These are phyloP conservation scores for Carex cristatella DNA, from an alignment of 176 grass and related monocot genomes.

Conservation along the genomic window DNA sequence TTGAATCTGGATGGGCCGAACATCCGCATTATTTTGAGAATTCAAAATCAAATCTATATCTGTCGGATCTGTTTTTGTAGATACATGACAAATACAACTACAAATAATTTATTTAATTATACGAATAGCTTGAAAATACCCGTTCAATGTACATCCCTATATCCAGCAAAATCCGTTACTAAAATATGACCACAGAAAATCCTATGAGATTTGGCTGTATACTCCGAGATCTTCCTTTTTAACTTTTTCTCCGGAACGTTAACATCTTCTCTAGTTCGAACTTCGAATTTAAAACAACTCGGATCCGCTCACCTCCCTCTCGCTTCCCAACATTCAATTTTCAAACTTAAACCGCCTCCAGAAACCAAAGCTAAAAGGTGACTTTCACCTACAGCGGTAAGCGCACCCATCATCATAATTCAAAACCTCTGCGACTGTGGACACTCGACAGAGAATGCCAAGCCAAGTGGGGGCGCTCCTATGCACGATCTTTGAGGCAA, in stretches of 20 bases:
- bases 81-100: too few relatives aligned
- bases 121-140: too few relatives aligned
- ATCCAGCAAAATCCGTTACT: neutral
- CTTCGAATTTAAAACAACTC: slow-evolving; percentile 27
- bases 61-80: too few relatives aligned
- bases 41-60: too few relatives aligned
- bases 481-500: neutral
- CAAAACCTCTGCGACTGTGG: neutral
- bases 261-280: neutral
- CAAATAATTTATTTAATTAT: too few relatives aligned
- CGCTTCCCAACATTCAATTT: neutral
- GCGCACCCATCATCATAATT: neutral
- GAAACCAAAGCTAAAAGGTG: neutral
- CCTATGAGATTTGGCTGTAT: neutral
- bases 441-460: neutral
- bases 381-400: neutral
- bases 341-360: neutral
- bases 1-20: too few relatives aligned
- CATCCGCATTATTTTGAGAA: too few relatives aligned
- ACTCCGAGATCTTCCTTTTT: slow-evolving; percentile 23
- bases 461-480: slow-evolving; percentile 12
- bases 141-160: too few relatives aligned
- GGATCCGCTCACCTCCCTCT: slow-evolving; percentile 24
- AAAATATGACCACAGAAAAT: neutral
- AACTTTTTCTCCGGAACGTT: slow-evolving; percentile 1